Evolutionary conservation across 2,329 filamentous ascomycete genomes (phyloP), one percentile per base, ranked within the genome.

Genomic region (Cadophora sp.): DNA sequence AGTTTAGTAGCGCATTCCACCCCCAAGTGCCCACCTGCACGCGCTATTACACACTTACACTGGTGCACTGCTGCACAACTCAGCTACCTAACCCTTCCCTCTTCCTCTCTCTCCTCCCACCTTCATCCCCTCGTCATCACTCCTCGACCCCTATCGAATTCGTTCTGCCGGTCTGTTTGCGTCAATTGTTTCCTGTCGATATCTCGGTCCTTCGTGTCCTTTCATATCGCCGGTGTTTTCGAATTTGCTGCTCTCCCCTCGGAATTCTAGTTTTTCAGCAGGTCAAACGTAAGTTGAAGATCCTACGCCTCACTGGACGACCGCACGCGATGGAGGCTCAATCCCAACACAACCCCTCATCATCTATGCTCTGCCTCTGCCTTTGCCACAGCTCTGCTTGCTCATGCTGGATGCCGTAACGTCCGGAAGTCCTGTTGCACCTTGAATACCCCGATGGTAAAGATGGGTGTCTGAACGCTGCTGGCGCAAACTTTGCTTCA

Each of bases 191-290:
- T 76, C 68, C 69, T 75, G 70, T 77, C 73, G 75, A 76, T 75
- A 74, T 74, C 70, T 73, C 73, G 73, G 72, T 73, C 75, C 73
- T 70, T 74, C 68, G 72, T 70, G 75, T 76, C 73, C 72, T 76
- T 77, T 75, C 72, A 73, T 77, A 73, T 76, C 75, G 75, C 73
- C 71, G 72, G 73, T 75, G 72, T 77, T 78, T 72, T 75, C 73
- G 72, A 75, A 74, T 77, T 78, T 72, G 59, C 73, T 73, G 72
- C 71, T 74, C 76, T 72, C 66, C 69, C 66, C 62, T 68, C 71
- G 67, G 70, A 72, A 70, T 72, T 64, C 67, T 68, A 71, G 69
- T 70, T 75, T 74, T 75, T 70, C 66, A 74, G 69, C 70, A 71
- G 70, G 72, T 75, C 71, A 70, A 72, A 66, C 69, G 74, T 75